These are phyloP conservation scores for Agroathelia rolfsii DNA, from an alignment of 1,284 basidiomycete genomes.

Conservation along the genomic window DNA sequence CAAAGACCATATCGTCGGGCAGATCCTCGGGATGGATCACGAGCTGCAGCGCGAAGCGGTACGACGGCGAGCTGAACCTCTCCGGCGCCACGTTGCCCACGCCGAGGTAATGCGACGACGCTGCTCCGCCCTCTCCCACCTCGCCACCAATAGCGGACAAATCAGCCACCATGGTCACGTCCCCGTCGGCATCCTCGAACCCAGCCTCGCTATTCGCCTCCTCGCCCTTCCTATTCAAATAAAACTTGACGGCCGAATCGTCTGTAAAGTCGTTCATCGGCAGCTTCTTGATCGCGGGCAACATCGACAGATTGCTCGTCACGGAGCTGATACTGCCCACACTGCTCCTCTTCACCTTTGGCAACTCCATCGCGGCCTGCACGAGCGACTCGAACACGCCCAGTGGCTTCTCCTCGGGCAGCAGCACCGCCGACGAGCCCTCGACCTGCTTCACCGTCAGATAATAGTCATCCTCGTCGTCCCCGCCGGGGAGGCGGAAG, in stretches of 20 bases:
- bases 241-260: constrained; percentile 94
- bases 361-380: constrained; percentile 67
- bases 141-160: constrained; percentile 27
- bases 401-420: constrained; percentile 69
- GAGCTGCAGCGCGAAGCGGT: constrained; percentile 79
- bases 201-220: no score
- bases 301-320: constrained; percentile 81
- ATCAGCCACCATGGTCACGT: constrained; percentile 18
- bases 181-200: constrained; percentile 25
- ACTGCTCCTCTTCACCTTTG: constrained; percentile 86
- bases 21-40: constrained; percentile 83
- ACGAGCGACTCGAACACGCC: constrained; percentile 80
- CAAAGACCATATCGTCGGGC: constrained; percentile 89
- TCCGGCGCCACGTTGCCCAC: constrained; percentile 51
- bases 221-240: constrained; percentile 60
- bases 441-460: constrained; percentile 90
- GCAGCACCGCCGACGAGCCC: constrained; percentile 68
- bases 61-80: constrained; percentile 69
- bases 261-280: constrained; percentile 97
- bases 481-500: constrained; percentile 68
- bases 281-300: constrained; percentile 87
- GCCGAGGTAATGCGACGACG: constrained; percentile 32
- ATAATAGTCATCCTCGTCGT: constrained; percentile 68
- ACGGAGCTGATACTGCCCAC: constrained; percentile 91
- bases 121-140: constrained; percentile 30